phyloP scores from a whole-genome alignment of 345 rosid genomes.

The Psidium friedrichsthalianum region DNA sequence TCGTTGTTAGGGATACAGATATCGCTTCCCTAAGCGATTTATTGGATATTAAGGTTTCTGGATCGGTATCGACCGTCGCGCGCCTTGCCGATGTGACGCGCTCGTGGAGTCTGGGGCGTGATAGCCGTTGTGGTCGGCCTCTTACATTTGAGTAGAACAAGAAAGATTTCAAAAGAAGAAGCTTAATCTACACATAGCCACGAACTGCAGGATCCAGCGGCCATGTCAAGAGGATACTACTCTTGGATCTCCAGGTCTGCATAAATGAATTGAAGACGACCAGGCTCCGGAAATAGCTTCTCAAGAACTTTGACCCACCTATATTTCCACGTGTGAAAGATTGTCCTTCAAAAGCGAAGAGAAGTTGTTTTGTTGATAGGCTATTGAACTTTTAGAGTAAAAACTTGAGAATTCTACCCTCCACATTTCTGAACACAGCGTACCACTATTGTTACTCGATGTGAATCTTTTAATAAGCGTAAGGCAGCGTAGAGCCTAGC shows the following conservation, averaged over 20 bases:
- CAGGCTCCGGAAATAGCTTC: constrained; percentile 80
- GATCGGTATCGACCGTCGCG: too few relatives aligned
- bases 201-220: too few relatives aligned
- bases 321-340: constrained; percentile 92
- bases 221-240: constrained; percentile 58
- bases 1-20: too few relatives aligned
- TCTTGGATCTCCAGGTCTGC: constrained; percentile 81
- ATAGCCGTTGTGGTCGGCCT: too few relatives aligned
- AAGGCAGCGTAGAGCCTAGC: constrained; percentile 71
- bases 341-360: constrained; percentile 53
- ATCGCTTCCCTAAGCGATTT: too few relatives aligned
- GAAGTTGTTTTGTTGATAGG: neutral
- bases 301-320: constrained; percentile 75
- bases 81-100: too few relatives aligned
- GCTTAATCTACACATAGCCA: too few relatives aligned
- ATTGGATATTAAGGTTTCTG: too few relatives aligned
- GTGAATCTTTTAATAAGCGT: constrained; percentile 51
- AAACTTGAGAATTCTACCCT: neutral
- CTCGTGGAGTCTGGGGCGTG: too few relatives aligned
- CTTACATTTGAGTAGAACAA: too few relatives aligned
- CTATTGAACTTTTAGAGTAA: neutral
- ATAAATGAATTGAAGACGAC: constrained; percentile 85
- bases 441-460: constrained; percentile 69
- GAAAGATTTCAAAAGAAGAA: too few relatives aligned
- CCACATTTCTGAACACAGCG: neutral